Percentiles rank a stretch among this genome's conserved stretches.
These are phyloP conservation scores for Metschnikowia colocasiae DNA, from an alignment of 805 yeast genomes.

Conservation along the genomic window DNA sequence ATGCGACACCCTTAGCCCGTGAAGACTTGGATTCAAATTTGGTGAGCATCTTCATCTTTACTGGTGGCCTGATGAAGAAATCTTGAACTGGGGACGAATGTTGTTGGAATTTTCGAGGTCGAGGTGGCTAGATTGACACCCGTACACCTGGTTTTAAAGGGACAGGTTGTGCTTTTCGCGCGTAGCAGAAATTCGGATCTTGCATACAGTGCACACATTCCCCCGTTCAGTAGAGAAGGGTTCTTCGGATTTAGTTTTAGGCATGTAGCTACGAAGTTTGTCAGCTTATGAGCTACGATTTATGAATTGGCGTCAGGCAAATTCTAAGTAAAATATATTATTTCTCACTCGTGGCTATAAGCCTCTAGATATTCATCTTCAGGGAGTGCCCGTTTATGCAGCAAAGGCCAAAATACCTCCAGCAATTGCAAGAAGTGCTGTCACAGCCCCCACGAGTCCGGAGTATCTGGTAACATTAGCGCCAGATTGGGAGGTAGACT, in stretches of 20 bases:
- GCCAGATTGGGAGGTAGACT: conserved; percentile 8
- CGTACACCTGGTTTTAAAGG: conserved; percentile 8
- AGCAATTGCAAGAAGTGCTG: conserved; percentile 10
- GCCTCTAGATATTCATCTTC: background rate
- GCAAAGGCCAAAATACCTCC: conserved; percentile 7
- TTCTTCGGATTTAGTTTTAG: too few species aligned
- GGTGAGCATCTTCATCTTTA: conserved; percentile 31
- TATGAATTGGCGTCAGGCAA: background rate
- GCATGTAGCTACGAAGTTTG: background rate
- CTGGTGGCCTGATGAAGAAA: conserved; percentile 6
- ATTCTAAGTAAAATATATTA: background rate
- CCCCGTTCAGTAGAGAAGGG: too few species aligned
- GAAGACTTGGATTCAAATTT: conserved; percentile 96
- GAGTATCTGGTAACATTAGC: background rate
- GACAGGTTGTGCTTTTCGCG: conserved; percentile 4
- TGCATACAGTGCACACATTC: too few species aligned
- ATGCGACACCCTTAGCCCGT: conserved; percentile 95
- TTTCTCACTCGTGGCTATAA: background rate
- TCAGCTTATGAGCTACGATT: too few species aligned
- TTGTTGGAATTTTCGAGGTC: conserved; percentile 8
- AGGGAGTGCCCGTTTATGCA: background rate
- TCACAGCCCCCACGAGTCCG: conserved; percentile 8
- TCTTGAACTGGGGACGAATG: conserved; percentile 4
- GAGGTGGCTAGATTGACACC: conserved; percentile 11
- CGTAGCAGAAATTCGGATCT: background rate